Base-by-base conservation (phyloP, 257 asterid genomes). In the Striga asiatica region DNA sequence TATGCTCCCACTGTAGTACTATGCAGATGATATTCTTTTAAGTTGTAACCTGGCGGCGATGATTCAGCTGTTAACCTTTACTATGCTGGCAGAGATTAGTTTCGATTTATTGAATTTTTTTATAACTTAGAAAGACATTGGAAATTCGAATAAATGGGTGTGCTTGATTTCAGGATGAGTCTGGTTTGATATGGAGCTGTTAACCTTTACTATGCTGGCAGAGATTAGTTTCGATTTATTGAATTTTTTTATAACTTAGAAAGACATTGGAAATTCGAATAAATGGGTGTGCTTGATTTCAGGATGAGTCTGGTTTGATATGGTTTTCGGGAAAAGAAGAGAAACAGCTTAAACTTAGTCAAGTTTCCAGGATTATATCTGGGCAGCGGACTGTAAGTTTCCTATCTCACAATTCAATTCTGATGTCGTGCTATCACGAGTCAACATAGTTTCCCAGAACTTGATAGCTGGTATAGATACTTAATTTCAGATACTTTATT, bases 251-350 rank as follows among this genome's bases (percentile, higher is more conserved):
- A 49, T 51, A 50, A 42, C 61, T 59, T 54, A 18, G 29, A 29
- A 18, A 27, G 34, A 6, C 53, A 19, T 24, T 67, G 24, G 39
- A 51, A 56, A 56, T 39, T 60, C 70, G 66, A 54, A 68, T 51
- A 29, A 19, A 32, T 41, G 41, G 4, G 13, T 57, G 43, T 34
- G 56, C 70, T 51, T 71, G 54, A 14, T 72, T 72, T 50, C 94
- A 91, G 98, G 98, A 91, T 66, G 98, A 91, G 78, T 70, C 96
- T 60, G 82, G 81, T 78, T 84, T 91, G 74, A 80, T 91, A 73
- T 91, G 98, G 96, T 81, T 82, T 71, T 91, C 98, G 13, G 98
- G 96, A 57, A 91, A 87, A 80, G 96, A 91, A 80, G 96, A 91
- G 94, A 87, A 91, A 73, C 94, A 78, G 73, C 95, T 91, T 50